phyloP scores from a whole-genome alignment of 176 grass and related monocot species.

The Cocos nucifera region DNA sequence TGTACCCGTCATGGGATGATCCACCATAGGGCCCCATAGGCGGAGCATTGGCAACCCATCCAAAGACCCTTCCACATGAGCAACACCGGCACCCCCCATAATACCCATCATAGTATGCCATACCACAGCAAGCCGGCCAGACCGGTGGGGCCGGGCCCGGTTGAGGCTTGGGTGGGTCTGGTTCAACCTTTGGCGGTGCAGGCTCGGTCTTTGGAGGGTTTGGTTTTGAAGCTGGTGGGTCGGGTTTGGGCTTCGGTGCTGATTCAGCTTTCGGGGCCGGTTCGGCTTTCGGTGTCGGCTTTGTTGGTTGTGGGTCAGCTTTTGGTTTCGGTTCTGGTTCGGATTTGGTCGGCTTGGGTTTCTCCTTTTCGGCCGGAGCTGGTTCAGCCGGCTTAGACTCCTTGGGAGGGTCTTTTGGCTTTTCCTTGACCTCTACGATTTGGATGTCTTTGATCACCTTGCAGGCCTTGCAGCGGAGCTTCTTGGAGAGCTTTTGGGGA shows the following conservation, averaged over 20 bases:
- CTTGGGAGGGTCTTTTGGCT: constrained; percentile 24
- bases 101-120: constrained; percentile 20
- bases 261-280: too few species aligned
- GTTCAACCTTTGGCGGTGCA: constrained; percentile 7
- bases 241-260: too few species aligned
- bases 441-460: constrained; percentile 70
- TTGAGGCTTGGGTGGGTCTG: neutral
- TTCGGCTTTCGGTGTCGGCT: too few species aligned
- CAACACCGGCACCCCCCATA: constrained; percentile 26
- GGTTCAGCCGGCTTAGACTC: too few species aligned
- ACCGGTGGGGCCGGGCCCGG: constrained; percentile 16
- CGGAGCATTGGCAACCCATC: constrained; percentile 1
- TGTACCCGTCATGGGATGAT: constrained; percentile 1
- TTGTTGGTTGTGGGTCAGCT: too few species aligned
- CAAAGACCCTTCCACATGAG: constrained; percentile 23
- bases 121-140: constrained; percentile 16
- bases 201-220: constrained; percentile 10
- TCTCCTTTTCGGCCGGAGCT: too few species aligned
- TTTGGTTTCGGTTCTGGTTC: too few species aligned
- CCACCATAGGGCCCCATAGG: constrained; percentile 14
- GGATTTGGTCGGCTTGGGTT: too few species aligned
- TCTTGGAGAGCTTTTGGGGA: constrained; percentile 33
- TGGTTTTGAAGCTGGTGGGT: too few species aligned
- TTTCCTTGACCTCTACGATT: constrained; percentile 27
- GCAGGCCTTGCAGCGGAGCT: constrained; percentile 49